Conservation (phyloP, 805 yeast species). For the Clavispora vitiphila region DNA sequence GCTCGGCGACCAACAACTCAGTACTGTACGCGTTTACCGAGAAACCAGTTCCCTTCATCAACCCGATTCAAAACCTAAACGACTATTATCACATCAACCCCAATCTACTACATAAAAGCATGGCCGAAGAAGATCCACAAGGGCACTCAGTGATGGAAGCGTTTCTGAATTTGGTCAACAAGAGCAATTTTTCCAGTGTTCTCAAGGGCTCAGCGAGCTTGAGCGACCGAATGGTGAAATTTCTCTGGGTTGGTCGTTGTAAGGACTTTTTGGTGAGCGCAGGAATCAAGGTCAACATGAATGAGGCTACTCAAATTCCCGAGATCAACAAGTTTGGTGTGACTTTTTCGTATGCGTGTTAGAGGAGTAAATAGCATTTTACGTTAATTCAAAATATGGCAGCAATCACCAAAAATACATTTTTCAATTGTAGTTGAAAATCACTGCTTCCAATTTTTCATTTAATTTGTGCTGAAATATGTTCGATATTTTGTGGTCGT, state of each 20-base stretch:
- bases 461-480: too few species aligned
- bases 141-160: slow-evolving; percentile 43
- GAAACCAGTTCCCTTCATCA: slow-evolving; percentile 6
- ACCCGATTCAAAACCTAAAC: slow-evolving; percentile 22
- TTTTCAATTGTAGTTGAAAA: too few species aligned
- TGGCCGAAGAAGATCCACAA: slow-evolving; percentile 12
- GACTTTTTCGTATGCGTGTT: slow-evolving; percentile 58
- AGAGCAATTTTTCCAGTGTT: slow-evolving; percentile 61
- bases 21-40: background rate
- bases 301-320: slow-evolving; percentile 36
- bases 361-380: too few species aligned
- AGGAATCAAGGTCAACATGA: slow-evolving; percentile 54
- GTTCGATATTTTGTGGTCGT: too few species aligned
- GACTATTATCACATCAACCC: slow-evolving; percentile 27
- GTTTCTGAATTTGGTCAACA: slow-evolving; percentile 46
- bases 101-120: slow-evolving; percentile 3
- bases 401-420: too few species aligned
- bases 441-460: too few species aligned
- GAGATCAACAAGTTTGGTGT: slow-evolving; percentile 52
- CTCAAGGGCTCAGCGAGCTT: slow-evolving; percentile 69
- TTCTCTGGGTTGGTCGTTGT: slow-evolving; percentile 85
- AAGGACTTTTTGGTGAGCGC: slow-evolving; percentile 75
- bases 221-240: slow-evolving; percentile 52
- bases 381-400: too few species aligned
- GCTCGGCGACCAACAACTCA: slow-evolving; percentile 1